Conservation (phyloP, 2,329 filamentous ascomycete genomes). For the Alternaria gaisen region DNA sequence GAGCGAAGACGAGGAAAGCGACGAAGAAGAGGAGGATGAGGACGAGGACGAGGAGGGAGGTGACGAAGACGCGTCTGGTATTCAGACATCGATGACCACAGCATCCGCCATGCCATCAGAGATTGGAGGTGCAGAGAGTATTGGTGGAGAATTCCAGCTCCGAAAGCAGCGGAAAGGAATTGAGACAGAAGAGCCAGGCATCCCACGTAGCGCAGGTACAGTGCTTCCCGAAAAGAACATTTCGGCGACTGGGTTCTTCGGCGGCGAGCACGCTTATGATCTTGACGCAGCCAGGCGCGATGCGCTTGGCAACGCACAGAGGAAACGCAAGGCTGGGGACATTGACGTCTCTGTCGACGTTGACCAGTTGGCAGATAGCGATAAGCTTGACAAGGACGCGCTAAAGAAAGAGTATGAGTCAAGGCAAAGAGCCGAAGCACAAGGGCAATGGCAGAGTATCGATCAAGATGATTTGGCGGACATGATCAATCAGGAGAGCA, state of each 20-base stretch:
- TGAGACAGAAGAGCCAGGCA: slow-evolving; percentile 81
- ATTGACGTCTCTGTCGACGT: slow-evolving; percentile 92
- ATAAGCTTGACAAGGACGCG: slow-evolving; percentile 85
- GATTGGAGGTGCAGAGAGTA: slow-evolving; percentile 76
- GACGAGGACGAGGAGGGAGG: slow-evolving; percentile 76
- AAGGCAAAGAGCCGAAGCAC: slow-evolving; percentile 68
- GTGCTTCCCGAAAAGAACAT: slow-evolving; percentile 90
- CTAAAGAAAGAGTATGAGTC: slow-evolving; percentile 81
- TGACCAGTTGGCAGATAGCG: slow-evolving; percentile 77
- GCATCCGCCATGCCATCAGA: slow-evolving; percentile 84
- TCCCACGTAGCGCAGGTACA: slow-evolving; percentile 82
- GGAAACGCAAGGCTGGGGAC: slow-evolving; percentile 91
- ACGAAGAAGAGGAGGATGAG: slow-evolving; percentile 65
- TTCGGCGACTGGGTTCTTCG: slow-evolving; percentile 91
- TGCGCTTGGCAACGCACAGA: slow-evolving; percentile 82
- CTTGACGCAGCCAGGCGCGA: slow-evolving; percentile 65
- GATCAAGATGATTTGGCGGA: slow-evolving; percentile 91
- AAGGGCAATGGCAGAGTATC: slow-evolving; percentile 72
- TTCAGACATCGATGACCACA: slow-evolving; percentile 77
- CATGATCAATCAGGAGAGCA: slow-evolving; percentile 93
- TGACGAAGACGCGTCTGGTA: slow-evolving; percentile 62
- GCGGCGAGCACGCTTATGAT: slow-evolving; percentile 92
- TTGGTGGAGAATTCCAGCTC: slow-evolving; percentile 88
- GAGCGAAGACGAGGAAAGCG: slow-evolving; percentile 71
- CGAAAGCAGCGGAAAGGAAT: slow-evolving; percentile 82